These are phyloP conservation scores for Narthecium ossifragum DNA, from an alignment of 106 monocot genomes.

Conservation along the genomic window DNA sequence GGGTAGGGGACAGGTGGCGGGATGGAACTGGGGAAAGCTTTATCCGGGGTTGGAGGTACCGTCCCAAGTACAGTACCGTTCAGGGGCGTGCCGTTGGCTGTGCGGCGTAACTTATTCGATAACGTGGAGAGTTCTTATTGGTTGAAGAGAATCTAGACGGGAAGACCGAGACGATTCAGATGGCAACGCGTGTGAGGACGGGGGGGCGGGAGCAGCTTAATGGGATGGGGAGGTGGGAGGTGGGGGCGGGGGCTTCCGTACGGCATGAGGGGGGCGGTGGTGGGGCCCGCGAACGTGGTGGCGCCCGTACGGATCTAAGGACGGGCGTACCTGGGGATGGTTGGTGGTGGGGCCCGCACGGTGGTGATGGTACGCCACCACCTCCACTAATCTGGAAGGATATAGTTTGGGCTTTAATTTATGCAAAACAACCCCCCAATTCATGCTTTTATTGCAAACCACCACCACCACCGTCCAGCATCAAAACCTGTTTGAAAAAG, in stretches of 20 bases:
- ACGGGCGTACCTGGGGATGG: conserved; percentile 20
- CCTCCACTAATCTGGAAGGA: too few species aligned
- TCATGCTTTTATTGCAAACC: neutral
- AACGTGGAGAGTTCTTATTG: neutral
- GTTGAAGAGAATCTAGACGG: neutral
- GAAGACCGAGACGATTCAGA: neutral
- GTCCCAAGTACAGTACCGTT: conserved; percentile 24
- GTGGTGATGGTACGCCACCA: neutral
- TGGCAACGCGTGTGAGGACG: neutral
- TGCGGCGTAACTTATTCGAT: neutral
- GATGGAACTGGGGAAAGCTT: neutral
- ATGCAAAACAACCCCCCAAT: too few species aligned
- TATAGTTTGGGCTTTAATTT: neutral
- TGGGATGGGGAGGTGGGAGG: neutral
- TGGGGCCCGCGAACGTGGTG: neutral
- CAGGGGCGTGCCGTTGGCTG: conserved; percentile 1
- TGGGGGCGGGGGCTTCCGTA: conserved; percentile 4
- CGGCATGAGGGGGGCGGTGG: neutral
- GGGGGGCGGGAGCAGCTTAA: neutral
- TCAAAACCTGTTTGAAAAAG: neutral
- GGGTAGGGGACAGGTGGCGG: neutral
- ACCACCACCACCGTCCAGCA: too few species aligned
- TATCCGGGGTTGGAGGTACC: conserved; percentile 3
- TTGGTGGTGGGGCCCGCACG: neutral
- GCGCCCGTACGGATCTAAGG: conserved; percentile 28